Base-by-base conservation (phyloP, 106 monocot species). In the Dactylorhiza incarnata region DNA sequence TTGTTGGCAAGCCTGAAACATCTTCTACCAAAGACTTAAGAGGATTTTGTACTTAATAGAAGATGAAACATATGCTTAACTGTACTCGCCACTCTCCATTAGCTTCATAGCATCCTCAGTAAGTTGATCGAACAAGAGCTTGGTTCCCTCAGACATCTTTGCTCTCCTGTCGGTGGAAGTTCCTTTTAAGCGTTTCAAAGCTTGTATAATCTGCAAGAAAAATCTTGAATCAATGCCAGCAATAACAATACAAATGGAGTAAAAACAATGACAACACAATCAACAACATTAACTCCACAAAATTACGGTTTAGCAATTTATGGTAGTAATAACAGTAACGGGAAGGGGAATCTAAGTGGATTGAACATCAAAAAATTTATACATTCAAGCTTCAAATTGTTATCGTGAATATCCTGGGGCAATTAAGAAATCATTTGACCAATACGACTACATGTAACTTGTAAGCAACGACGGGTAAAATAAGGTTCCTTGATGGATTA, bases 81-180 rank as follows among this genome's bases (percentile, higher is more conserved):
- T 85, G 79, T 91, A 99, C 65, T 99, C 99, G 17, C 99, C 99
- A 84, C 90, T 92, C 83, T 94, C 99, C 99, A 99, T 86, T 17
- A 99, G 83, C 78, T 94, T 99, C 99, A 99, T 88, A 56, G 99
- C 94, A 86, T 86, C 82, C 78, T 99, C 99, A 59, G 99, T 99
- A 20, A 99, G 83, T 74, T 92, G 86, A 86, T 99, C 99, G 82
- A 99, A 99, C 11, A 90, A 58, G 16, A 67, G 86, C 66, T 99
- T 94, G 45, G 85, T 88, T 52, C 76, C 86, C 59, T 88, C 94
- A 49, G 94, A 73, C 99, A 99, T 99, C 85, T 86, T 99, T 48
- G 73, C 87, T 75, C 80, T 86, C 52, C 83, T 88, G 59, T 79
- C 86, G 68, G 70, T 74, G 3, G 89, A 81, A 75, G 84, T 71